A percentile compares a stretch with the other conserved stretches of the same genome.
Conservation (phyloP, 179 eudicot genomes). For the Silene vulgaris region DNA sequence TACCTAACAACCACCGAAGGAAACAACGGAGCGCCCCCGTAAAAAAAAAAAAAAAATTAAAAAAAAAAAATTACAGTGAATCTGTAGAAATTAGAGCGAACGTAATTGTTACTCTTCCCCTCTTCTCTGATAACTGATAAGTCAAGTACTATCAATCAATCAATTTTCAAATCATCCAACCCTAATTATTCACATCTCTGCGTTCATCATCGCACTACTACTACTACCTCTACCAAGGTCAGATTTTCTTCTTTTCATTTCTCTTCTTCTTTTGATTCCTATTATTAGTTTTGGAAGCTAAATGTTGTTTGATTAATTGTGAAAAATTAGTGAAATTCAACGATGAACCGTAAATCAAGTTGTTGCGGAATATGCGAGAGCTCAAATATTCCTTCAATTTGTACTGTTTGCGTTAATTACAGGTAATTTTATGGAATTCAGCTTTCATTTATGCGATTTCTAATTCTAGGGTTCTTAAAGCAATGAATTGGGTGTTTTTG, state of each 20-base stretch:
- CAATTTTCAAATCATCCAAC: not conserved
- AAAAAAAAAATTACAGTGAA: no score
- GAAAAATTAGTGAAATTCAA: not conserved
- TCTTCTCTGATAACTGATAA: no score
- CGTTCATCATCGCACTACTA: not conserved
- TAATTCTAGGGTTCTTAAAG: conserved; percentile 8
- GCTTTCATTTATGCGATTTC: not conserved
- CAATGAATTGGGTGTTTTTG: no score
- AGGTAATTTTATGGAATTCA: conserved; percentile 34
- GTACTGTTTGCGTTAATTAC: conserved; percentile 69
- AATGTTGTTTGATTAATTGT: not conserved
- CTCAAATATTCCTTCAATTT: conserved; percentile 69
- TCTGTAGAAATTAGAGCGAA: no score
- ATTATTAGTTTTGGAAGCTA: not conserved
- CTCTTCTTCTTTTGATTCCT: not conserved
- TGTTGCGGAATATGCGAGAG: conserved; percentile 71
- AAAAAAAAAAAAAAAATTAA: no score
- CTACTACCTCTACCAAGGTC: not conserved
- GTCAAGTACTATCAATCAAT: not conserved
- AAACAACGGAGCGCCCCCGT: no score
- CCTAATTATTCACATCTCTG: not conserved
- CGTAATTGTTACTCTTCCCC: no score
- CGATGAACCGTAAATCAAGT: conserved; percentile 44
- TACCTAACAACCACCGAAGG: no score
- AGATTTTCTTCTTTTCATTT: not conserved